Conservation (phyloP, 2,329 filamentous ascomycete species). For the Aureobasidium vineae region DNA sequence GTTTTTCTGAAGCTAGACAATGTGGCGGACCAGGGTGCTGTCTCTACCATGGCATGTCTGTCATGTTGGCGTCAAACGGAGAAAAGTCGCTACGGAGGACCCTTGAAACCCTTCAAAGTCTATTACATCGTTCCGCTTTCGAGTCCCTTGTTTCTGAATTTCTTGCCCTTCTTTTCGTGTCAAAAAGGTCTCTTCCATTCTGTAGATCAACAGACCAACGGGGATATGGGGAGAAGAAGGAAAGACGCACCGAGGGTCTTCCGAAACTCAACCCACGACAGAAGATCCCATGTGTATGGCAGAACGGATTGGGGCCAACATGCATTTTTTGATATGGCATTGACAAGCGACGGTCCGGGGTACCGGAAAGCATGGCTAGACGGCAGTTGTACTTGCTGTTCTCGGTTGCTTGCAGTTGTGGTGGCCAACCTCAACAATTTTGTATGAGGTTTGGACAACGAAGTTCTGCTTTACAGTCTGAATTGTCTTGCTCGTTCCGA, state of each 20-base stretch:
- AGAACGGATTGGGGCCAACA: neutral
- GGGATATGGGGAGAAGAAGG: neutral
- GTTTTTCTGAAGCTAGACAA: neutral
- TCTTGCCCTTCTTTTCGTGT: neutral
- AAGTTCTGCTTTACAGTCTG: neutral
- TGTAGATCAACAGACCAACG: conserved; percentile 2
- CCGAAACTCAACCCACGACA: neutral
- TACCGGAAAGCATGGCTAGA: conserved; percentile 3
- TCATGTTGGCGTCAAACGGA: neutral
- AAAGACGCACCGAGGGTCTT: conserved; percentile 7
- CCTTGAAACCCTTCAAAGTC: neutral
- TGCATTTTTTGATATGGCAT: neutral
- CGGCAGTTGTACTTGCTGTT: conserved; percentile 1
- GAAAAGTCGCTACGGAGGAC: neutral
- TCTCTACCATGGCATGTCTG: neutral
- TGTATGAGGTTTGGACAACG: neutral
- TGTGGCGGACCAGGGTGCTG: neutral
- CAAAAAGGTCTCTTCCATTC: neutral
- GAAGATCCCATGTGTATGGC: neutral
- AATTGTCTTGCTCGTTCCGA: neutral
- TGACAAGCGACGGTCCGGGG: neutral
- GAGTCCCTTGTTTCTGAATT: neutral
- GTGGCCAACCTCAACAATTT: neutral
- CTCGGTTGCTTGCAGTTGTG: neutral
- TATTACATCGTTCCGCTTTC: neutral